Evolutionary conservation across 306 rosid genomes (phyloP), one percentile per base, ranked within the genome.

Genomic region (Quercus gilva): DNA sequence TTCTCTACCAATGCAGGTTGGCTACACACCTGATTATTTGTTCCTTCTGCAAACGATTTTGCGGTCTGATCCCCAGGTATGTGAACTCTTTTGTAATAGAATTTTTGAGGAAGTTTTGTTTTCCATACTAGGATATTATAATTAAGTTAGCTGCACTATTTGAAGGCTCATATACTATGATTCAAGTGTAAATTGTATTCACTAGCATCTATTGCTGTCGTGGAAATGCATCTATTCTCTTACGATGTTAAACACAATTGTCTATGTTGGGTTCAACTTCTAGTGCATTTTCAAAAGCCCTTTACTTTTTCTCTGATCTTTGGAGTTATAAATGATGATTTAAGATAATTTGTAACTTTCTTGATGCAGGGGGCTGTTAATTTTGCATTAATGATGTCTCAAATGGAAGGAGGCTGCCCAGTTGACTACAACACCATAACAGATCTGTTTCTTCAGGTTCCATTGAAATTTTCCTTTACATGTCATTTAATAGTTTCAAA

Each of bases 321-420:
- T 49, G 53, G 53, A 49, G 14, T 49, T 49, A 49, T 12, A 49
- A 49, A 49, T 49, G 53, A 12, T 49, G 53, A 12, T 49, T 10
- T 49, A 49, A 49, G 53, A 49, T 49, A 49, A 49, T 49, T 49
- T 10, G 53, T 11, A 49, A 49, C 53, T 49, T 35, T 80, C 69
- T 86, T 80, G 74, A 69, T 86, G 70, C 83, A 96, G 99, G 98
- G 99, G 86, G 99, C 99, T 76, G 99, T 96, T 76, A 96, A 96
- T 88, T 96, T 96, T 87, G 99, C 98, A 58, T 86, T 96, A 77
- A 96, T 96, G 99, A 93, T 96, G 99, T 90, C 99, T 49, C 98
- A 93, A 93, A 96, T 96, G 99, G 99, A 96, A 83, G 99, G 99
- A 69, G 99, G 99, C 75, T 93, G 98, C 70, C 99, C 99, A 3